These are phyloP conservation scores for Polymyxa betae DNA, from an alignment of 208 protist genomes.

Conservation along the genomic window DNA sequence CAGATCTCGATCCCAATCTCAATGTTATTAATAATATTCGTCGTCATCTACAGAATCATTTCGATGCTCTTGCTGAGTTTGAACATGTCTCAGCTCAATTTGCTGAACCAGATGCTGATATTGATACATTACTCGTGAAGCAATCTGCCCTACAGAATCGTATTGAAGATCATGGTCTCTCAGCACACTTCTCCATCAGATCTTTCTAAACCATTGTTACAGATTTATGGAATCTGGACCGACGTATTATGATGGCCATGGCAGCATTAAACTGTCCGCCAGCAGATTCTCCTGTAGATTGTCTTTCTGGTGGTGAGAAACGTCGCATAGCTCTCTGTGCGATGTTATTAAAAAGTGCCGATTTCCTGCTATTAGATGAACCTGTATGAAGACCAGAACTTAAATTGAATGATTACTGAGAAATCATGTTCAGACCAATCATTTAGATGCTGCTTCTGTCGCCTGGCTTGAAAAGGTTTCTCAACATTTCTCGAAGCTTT, in stretches of 20 bases:
- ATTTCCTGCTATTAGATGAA: conserved; percentile 67
- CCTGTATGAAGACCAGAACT: neutral
- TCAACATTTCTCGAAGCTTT: neutral
- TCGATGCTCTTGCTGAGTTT: conserved; percentile 63
- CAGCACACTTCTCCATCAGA: neutral
- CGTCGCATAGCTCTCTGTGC: conserved; percentile 69
- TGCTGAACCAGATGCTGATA: neutral
- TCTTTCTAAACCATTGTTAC: neutral
- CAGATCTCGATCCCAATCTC: conserved; percentile 63
- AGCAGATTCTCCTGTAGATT: neutral
- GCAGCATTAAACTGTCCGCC: neutral
- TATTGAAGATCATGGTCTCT: conserved; percentile 59
- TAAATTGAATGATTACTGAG: neutral
- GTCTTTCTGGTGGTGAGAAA: conserved; percentile 64
- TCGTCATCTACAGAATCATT: conserved; percentile 61
- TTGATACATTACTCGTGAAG: conserved; percentile 42
- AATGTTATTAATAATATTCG: conserved; percentile 67
- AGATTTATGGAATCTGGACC: conserved; percentile 59
- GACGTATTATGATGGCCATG: conserved; percentile 61
- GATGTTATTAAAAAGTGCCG: conserved; percentile 65
- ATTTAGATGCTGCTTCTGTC: conserved; percentile 72
- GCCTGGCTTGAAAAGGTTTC: conserved; percentile 44
- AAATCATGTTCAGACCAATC: conserved; percentile 71
- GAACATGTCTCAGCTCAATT: conserved; percentile 53
- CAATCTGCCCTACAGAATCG: conserved; percentile 46